Evolutionary conservation across 495 filamentous ascomycete species (phyloP).

Genomic region (Neurospora cerealis): DNA sequence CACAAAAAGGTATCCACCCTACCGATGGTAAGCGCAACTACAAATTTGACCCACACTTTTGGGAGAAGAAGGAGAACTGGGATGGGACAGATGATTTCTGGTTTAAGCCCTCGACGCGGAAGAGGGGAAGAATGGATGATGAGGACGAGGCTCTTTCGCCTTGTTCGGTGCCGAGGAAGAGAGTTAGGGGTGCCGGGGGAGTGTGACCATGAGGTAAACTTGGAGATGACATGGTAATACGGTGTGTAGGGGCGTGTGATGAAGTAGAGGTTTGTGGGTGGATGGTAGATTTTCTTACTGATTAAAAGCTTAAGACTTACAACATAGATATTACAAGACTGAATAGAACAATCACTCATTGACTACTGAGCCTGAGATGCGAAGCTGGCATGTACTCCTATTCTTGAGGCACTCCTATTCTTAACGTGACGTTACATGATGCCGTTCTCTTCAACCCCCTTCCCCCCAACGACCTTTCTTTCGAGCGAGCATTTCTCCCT

Average conservation of each 20-base stretch:
- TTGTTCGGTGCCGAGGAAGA: not conserved
- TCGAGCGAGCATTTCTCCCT: not conserved
- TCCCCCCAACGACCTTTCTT: not conserved
- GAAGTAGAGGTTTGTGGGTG: not conserved
- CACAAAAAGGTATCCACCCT: not conserved
- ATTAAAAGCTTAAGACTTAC: not conserved
- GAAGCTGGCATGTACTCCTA: no score
- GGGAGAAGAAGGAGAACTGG: not conserved
- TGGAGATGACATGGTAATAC: not conserved
- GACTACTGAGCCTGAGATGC: not conserved
- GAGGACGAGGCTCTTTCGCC: not conserved
- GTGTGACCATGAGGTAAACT: not conserved
- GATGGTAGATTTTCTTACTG: not conserved
- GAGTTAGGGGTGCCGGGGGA: not conserved
- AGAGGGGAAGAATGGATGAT: not conserved
- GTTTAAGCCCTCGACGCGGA: not conserved
- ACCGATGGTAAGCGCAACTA: not conserved
- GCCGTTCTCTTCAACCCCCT: not conserved
- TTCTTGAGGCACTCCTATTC: not conserved
- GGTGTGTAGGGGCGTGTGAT: not conserved
- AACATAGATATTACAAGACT: not conserved
- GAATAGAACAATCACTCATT: not conserved
- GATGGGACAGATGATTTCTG: not conserved
- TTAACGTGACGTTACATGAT: not conserved
- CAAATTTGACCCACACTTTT: not conserved